Base-by-base conservation (phyloP, 495 filamentous ascomycete species). In the Aspergillus leporis region DNA sequence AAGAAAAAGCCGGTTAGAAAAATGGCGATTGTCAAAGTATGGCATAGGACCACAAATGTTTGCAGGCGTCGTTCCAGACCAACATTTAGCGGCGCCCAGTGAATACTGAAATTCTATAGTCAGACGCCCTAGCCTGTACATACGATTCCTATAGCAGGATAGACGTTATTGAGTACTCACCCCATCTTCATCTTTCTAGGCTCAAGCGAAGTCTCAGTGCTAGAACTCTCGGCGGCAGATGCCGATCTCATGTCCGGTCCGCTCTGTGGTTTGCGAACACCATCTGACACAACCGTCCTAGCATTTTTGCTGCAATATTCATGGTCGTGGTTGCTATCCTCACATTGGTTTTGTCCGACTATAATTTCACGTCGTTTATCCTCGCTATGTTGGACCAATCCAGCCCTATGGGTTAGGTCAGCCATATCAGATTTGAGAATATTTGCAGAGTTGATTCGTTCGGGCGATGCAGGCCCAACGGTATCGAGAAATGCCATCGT, bases 81-180 rank as follows among this genome's bases (percentile, higher is more conserved):
- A 16, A 98, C 82, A 65, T 92, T 92, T 59, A 93, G 77, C 18
- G 94, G 94, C 18, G 94, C 94, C 79, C 90, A 97, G 55, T 87
- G 85, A 63, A 97, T 85, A 25, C 86, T 88, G 62, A 38, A 40
- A 25, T 50, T 7, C 7, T 4, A 32, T 31, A 40, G 46, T 61
- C 57, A 65, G 59, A 49, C 8, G 46, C 16, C 13, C 6, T 21
- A 16, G 16, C 13, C 25, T 51, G 8, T 32, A 56, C 28, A 21
- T 40, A 7, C 19, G 7, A 41, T 13, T 16, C 28, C 38, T 18
- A 21, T 3, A 23, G 1, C 43, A 22, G 10, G 19, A 47, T 2
- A 14, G 19, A 14, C 8, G 43, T 23, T 7, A 3, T 6, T 13
- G 13, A 53, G 2, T 2, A 40, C 51, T 53, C 19, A 53, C 51